Conservation (phyloP, 208 protist genomes). For the Crithidia bombi region DNA sequence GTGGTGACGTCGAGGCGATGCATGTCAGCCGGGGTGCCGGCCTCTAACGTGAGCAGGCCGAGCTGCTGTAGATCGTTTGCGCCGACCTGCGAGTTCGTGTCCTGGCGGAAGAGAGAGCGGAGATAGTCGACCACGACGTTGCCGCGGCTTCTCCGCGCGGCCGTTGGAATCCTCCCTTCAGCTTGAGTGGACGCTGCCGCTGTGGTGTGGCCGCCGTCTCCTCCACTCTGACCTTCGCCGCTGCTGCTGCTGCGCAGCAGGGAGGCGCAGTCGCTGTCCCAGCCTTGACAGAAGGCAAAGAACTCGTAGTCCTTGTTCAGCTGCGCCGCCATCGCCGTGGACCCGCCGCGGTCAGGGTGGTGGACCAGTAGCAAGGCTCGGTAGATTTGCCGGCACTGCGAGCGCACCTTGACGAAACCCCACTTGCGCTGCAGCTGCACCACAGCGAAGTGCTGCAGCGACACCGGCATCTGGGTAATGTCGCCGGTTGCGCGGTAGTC, state of each 20-base stretch:
- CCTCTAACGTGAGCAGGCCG: constrained; percentile 65
- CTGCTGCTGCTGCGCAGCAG: constrained; percentile 31
- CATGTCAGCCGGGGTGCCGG: constrained; percentile 45
- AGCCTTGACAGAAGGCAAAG: constrained; percentile 74
- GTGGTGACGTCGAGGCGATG: constrained; percentile 46
- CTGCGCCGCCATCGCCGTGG: constrained; percentile 56
- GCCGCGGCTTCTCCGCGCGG: constrained; percentile 36
- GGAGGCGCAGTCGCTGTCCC: constrained; percentile 52
- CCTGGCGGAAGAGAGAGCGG: constrained; percentile 62
- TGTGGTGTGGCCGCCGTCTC: background rate
- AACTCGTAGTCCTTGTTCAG: constrained; percentile 80
- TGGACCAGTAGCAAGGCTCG: constrained; percentile 67
- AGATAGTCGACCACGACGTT: constrained; percentile 68
- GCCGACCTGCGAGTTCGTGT: constrained; percentile 61
- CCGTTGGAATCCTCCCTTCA: constrained; percentile 11
- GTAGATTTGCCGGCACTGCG: constrained; percentile 65
- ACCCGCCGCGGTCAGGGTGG: constrained; percentile 75
- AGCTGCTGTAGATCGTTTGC: constrained; percentile 67
- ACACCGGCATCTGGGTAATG: constrained; percentile 68
- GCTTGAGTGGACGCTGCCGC: background rate
- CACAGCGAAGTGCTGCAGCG: constrained; percentile 81
- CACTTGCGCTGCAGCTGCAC: constrained; percentile 79
- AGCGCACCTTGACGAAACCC: constrained; percentile 70
- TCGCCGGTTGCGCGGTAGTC: constrained; percentile 69
- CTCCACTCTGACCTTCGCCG: too few species aligned